A percentile compares a stretch with the other conserved stretches of the same genome.
Evolutionary conservation across 73 alveolate genomes (phyloP).

Genomic region (Paramecium biaurelia): DNA sequence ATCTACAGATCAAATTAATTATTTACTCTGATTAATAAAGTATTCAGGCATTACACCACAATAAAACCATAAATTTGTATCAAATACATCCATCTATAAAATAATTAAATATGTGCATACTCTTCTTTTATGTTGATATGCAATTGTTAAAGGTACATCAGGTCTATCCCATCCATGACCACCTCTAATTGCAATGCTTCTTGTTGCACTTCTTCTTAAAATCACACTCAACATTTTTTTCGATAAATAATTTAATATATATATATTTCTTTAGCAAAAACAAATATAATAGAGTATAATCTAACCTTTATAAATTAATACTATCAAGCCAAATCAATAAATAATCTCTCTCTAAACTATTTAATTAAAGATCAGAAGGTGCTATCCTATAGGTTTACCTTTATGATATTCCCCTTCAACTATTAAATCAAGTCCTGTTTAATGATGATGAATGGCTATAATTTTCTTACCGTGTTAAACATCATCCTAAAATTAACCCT

Average conservation of each 20-base stretch:
- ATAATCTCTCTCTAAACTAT: neutral
- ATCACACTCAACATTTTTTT: neutral
- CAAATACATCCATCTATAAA: conserved; percentile 40
- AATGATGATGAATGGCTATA: neutral
- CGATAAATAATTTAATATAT: neutral
- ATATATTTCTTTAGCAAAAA: neutral
- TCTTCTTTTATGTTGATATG: neutral
- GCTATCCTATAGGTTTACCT: neutral
- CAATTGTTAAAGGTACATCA: conserved; percentile 46
- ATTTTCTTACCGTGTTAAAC: neutral
- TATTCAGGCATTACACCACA: conserved; percentile 59
- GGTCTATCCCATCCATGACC: conserved; percentile 70
- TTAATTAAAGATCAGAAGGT: neutral
- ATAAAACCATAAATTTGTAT: conserved; percentile 58
- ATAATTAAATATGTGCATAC: neutral
- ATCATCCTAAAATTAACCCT: neutral
- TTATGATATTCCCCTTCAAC: neutral
- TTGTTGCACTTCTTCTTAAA: neutral
- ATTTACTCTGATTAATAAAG: conserved; percentile 43
- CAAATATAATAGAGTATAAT: neutral
- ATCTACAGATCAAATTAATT: neutral
- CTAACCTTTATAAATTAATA: neutral
- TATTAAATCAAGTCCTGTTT: neutral
- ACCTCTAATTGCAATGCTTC: conserved; percentile 49
- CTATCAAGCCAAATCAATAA: neutral